phyloP scores from a whole-genome alignment of 2,329 filamentous ascomycete genomes.

The Aspergillus tamarii region DNA sequence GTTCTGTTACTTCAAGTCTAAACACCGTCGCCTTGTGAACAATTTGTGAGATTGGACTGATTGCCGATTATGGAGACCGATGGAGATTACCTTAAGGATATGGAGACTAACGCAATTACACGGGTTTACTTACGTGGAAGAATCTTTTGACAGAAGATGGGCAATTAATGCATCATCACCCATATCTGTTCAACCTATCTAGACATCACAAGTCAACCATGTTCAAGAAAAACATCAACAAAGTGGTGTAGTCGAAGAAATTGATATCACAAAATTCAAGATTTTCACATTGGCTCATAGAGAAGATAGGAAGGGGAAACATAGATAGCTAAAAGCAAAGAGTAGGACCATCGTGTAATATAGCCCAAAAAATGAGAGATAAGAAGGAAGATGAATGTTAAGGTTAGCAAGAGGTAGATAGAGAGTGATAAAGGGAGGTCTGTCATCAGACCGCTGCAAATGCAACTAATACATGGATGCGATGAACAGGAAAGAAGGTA shows the following conservation, averaged over 20 bases:
- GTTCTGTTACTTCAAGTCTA: no score
- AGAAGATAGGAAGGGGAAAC: background rate
- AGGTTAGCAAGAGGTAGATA: background rate
- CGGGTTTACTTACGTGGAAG: background rate
- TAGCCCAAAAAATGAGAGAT: background rate
- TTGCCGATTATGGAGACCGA: no score
- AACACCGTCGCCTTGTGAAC: no score
- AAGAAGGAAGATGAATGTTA: background rate
- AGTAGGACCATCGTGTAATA: background rate
- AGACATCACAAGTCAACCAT: conserved; percentile 3
- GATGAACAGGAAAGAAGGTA: conserved; percentile 2
- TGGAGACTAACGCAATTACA: background rate
- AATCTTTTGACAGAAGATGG: background rate
- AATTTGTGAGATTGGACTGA: no score
- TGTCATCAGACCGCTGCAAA: background rate
- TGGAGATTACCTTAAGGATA: background rate
- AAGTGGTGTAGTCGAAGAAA: background rate
- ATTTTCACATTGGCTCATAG: background rate
- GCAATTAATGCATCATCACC: background rate
- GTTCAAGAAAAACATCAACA: conserved; percentile 1
- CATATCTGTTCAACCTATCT: background rate
- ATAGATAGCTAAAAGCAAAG: background rate
- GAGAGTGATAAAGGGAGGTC: background rate
- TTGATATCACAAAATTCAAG: conserved; percentile 3
- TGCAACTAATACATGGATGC: conserved; percentile 15